Evolutionary conservation across 345 rosid species (phyloP), one percentile per base, ranked within the genome.

Genomic region (Gynandropsis gynandra): DNA sequence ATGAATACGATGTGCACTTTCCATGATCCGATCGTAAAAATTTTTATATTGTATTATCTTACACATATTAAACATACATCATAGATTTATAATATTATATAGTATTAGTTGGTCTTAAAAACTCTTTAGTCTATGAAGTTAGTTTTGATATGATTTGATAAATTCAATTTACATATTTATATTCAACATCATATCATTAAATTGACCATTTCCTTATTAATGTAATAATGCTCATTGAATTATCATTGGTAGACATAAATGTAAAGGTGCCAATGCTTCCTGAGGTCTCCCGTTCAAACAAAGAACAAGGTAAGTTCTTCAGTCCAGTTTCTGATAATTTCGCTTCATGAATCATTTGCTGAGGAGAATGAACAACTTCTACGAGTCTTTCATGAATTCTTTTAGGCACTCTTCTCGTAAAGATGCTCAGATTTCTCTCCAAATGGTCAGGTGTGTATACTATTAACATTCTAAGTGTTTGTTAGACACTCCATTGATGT

Each of bases 201-300:
- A 56, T 49, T 24, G 36, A 18, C 27, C 24, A 19, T n/a, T 10
- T 56, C 20, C 1, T 43, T 14, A 18, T 12, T 15, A 5, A 8
- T n/a, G n/a, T 41, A 24, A 2, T 49, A 9, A 15, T 9, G 36
- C 24, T 13, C 18, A 38, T 27, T 11, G 9, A 43, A 56, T 49
- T 8, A 20, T 27, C 16, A 10, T 47, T 53, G 19, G 13, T 66
- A 66, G 70, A 60, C 50, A 39, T 66, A 52, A 50, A 66, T 33
- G 60, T 52, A 46, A 41, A 66, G 52, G 33, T 59, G 5, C 70
- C 70, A 32, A 52, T 50, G 59, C 51, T 66, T 51, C 64, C 69
- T 1, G 56, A 52, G 29, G 27, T 65, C 8, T 53, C 61, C 21
- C 65, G 27, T 34, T 41, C 65, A 39, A 24, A 59, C 9, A 59